Conservation (phyloP, 441 rosid species). For the Daphne laureola region DNA sequence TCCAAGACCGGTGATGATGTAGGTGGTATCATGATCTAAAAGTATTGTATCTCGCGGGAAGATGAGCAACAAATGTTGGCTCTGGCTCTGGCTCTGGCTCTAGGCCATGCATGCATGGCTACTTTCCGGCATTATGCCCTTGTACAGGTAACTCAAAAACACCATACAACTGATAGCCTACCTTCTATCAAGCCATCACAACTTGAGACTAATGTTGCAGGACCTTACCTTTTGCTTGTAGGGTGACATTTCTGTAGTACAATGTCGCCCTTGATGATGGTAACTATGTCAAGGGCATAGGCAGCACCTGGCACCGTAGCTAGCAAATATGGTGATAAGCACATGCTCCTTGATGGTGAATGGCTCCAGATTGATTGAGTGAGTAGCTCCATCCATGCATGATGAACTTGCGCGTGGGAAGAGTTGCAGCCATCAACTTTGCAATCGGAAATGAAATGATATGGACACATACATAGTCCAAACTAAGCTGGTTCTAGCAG, state of each 20-base stretch:
- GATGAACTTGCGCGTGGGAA: slow-evolving; percentile 26
- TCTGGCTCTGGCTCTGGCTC: no score
- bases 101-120: no score
- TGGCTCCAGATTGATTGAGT: slow-evolving; percentile 76
- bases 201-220: neutral
- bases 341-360: slow-evolving; percentile 68
- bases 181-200: neutral
- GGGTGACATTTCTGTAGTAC: slow-evolving; percentile 51
- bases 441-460: slow-evolving; percentile 61
- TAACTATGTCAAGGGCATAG: slow-evolving; percentile 48
- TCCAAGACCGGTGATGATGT: no score
- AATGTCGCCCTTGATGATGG: slow-evolving; percentile 59
- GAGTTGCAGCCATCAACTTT: slow-evolving; percentile 60
- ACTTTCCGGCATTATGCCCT: slow-evolving; percentile 54
- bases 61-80: no score
- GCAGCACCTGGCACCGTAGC: slow-evolving; percentile 53
- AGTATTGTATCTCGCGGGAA: no score
- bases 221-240: slow-evolving; percentile 13
- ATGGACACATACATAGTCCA: slow-evolving; percentile 52
- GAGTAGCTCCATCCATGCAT: slow-evolving; percentile 45
- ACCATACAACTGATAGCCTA: neutral
- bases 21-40: no score
- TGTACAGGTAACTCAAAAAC: slow-evolving; percentile 49
- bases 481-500: slow-evolving; percentile 45
- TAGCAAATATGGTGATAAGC: slow-evolving; percentile 63